A percentile compares a stretch with the other conserved stretches of the same genome.
Evolutionary conservation across 108 stramenopile species (phyloP).

Genomic region (Craspedostauros australis): DNA sequence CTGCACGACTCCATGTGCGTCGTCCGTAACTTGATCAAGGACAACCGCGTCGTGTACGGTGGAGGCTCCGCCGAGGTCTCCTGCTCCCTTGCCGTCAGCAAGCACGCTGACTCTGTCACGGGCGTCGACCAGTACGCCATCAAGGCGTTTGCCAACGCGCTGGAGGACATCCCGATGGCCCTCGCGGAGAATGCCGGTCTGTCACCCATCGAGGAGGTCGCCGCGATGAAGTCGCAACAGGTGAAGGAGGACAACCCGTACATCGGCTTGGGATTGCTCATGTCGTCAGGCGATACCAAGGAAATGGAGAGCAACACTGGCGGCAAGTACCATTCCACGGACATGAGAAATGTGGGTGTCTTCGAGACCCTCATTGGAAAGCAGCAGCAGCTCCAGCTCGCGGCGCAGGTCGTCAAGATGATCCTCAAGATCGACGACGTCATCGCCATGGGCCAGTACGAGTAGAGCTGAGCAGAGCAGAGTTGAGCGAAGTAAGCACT

Average conservation of each 20-base stretch:
- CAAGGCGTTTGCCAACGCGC: constrained; percentile 97
- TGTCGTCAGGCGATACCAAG: constrained; percentile 28
- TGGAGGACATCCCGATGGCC: constrained; percentile 99
- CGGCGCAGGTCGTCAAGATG: constrained; percentile 99
- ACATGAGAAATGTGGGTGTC: constrained; percentile 94
- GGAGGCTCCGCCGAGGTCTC: constrained; percentile 98
- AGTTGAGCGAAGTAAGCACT: too few relatives aligned
- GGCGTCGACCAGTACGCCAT: constrained; percentile 99
- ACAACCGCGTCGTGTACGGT: constrained; percentile 98
- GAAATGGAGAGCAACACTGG: constrained; percentile 45
- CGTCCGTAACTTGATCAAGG: constrained; percentile 94
- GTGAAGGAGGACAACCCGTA: constrained; percentile 78
- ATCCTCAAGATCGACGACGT: constrained; percentile 99
- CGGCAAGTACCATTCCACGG: constrained; percentile 40
- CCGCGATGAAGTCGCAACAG: constrained; percentile 92
- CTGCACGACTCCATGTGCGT: constrained; percentile 99
- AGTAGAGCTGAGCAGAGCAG: too few relatives aligned
- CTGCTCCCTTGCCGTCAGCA: constrained; percentile 90
- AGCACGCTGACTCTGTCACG: constrained; percentile 87
- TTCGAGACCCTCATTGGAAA: constrained; percentile 99
- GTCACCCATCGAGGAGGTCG: constrained; percentile 94
- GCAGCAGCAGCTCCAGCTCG: constrained; percentile 97
- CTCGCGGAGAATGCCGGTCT: constrained; percentile 98
- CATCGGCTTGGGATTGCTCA: constrained; percentile 87
- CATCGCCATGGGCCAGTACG: constrained; percentile 69